Percentiles rank a stretch among this genome's conserved stretches.
These are phyloP conservation scores for Fragilaria crotonensis DNA, from an alignment of 108 stramenopile genomes.

Conservation along the genomic window DNA sequence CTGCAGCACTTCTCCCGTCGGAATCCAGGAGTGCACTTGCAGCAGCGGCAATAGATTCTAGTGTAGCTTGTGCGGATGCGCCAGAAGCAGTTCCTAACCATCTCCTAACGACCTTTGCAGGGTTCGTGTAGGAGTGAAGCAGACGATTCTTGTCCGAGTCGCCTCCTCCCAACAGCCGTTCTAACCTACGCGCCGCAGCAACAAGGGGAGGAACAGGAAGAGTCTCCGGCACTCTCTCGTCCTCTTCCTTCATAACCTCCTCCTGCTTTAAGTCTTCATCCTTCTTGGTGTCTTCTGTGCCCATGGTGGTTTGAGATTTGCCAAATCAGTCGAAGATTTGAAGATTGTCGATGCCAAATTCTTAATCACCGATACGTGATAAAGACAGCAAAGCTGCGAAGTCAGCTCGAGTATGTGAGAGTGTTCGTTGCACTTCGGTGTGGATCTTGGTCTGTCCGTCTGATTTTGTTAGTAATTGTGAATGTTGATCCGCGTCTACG, in stretches of 20 bases:
- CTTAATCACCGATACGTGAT: no score
- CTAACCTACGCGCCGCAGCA: constrained; percentile 68
- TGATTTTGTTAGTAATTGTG: no score
- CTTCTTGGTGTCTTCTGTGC: no score
- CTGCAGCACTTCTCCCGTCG: constrained; percentile 21
- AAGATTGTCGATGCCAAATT: no score
- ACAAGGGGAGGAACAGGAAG: constrained; percentile 39
- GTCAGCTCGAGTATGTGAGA: no score
- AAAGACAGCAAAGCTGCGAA: no score
- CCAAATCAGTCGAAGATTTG: no score
- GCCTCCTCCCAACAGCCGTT: constrained; percentile 60
- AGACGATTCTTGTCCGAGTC: constrained; percentile 10
- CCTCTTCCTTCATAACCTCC: background rate
- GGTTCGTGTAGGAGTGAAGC: constrained; percentile 38
- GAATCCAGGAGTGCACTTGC: constrained; percentile 55
- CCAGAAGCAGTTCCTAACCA: constrained; percentile 77
- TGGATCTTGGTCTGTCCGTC: no score
- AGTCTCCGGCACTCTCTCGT: background rate
- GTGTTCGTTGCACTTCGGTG: no score
- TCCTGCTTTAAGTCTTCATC: constrained; percentile 3
- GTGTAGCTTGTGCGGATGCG: constrained; percentile 45
- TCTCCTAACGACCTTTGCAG: constrained; percentile 68
- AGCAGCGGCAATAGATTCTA: constrained; percentile 35
- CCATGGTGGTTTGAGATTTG: no score
- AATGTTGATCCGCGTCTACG: no score